phyloP scores from a whole-genome alignment of 257 asterid genomes.

The Orobanche coerulescens region DNA sequence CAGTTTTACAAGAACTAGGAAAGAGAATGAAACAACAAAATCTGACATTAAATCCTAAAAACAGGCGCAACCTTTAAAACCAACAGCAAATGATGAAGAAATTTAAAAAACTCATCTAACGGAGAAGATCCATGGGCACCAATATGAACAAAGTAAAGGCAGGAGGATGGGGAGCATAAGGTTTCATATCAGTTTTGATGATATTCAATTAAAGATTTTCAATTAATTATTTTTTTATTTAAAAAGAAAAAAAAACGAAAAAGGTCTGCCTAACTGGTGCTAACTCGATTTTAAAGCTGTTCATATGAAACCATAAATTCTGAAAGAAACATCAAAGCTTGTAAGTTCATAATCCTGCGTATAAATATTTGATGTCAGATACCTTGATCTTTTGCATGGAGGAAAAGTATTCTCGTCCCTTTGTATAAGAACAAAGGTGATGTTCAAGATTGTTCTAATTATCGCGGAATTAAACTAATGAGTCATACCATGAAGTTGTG shows the following conservation, averaged over 20 bases:
- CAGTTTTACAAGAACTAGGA: neutral
- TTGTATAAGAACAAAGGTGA: no score
- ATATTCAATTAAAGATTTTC: neutral
- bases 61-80: neutral
- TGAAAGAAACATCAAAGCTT: neutral
- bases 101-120: conserved; percentile 6
- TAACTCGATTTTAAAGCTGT: conserved; percentile 4
- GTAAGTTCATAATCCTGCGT: neutral
- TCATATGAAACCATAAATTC: neutral
- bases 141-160: neutral
- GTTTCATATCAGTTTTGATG: conserved; percentile 1
- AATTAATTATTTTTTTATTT: no score
- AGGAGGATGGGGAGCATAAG: conserved; percentile 1
- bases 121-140: conserved; percentile 5
- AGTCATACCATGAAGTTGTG: no score
- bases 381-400: conserved; percentile 87
- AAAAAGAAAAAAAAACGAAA: neutral
- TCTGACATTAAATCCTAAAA: neutral
- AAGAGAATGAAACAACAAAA: conserved; percentile 3
- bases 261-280: neutral
- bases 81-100: neutral
- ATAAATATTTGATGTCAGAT: neutral
- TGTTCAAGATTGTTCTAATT: no score
- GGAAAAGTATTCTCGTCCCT: no score
- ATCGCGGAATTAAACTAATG: no score